These are phyloP conservation scores for Aureoboletus auriporus DNA, from an alignment of 768 basidiomycete species.

Conservation along the genomic window DNA sequence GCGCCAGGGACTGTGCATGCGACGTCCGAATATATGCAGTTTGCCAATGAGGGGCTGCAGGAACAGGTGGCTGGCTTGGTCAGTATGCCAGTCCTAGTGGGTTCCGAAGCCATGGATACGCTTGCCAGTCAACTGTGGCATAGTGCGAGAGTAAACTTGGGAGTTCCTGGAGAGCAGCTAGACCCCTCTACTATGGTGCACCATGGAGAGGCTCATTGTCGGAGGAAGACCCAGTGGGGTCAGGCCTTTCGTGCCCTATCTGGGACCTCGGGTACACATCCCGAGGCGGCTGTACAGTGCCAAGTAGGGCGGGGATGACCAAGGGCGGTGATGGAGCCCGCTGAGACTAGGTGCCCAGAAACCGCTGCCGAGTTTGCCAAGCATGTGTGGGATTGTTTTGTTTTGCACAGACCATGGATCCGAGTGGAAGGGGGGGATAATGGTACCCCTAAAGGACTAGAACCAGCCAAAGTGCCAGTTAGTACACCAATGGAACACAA, in stretches of 20 bases:
- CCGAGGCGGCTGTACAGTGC: too few species aligned
- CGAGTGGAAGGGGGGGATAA: too few species aligned
- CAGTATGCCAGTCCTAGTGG: slow-evolving; percentile 1
- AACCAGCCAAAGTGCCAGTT: slow-evolving; percentile 11
- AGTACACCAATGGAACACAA: too few species aligned
- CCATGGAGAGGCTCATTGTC: too few species aligned
- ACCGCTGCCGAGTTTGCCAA: not conserved
- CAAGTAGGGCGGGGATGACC: too few species aligned
- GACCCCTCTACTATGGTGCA: not conserved
- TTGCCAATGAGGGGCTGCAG: not conserved
- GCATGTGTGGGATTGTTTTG: not conserved
- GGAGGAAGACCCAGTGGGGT: too few species aligned
- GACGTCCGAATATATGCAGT: not conserved
- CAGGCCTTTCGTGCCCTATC: not conserved
- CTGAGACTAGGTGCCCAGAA: slow-evolving; percentile 3
- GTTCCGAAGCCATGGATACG: not conserved
- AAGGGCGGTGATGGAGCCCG: not conserved
- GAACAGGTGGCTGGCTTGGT: not conserved
- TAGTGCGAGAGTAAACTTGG: too few species aligned
- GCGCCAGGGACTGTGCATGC: not conserved
- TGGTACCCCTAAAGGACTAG: slow-evolving; percentile 16
- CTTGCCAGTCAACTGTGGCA: too few species aligned
- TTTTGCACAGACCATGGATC: too few species aligned
- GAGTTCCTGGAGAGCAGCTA: too few species aligned
- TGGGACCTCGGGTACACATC: too few species aligned